Percentiles rank a stretch among this genome's conserved stretches.
These are phyloP conservation scores for Mallotus nudiflorus DNA, from an alignment of 345 rosid genomes.

Conservation along the genomic window DNA sequence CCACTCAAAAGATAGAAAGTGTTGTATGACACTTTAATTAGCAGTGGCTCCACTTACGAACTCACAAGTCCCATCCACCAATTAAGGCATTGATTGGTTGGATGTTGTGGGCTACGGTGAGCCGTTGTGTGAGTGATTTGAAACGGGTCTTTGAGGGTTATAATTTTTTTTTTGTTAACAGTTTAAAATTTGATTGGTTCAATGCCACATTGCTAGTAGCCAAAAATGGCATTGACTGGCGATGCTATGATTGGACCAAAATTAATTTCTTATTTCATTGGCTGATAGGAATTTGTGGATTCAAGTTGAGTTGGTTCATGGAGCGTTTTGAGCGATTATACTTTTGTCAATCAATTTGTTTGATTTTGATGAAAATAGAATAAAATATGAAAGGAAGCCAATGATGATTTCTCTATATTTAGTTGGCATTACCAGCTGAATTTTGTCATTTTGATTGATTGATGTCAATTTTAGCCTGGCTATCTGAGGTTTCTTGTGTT, in stretches of 20 bases:
- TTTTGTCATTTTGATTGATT: too few species aligned
- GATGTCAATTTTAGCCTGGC: conserved; percentile 46
- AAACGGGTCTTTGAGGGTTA: conserved; percentile 61
- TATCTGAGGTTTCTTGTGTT: conserved; percentile 55
- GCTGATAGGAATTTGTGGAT: conserved; percentile 68
- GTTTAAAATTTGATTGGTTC: conserved; percentile 17
- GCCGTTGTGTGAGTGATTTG: conserved; percentile 51
- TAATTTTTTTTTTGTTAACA: not conserved
- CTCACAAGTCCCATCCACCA: too few species aligned
- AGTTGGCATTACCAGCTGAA: conserved; percentile 94
- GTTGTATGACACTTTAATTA: conserved; percentile 63
- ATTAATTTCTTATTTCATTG: conserved; percentile 45
- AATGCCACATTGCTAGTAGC: conserved; percentile 69
- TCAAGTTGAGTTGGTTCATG: conserved; percentile 28
- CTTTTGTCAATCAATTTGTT: not conserved
- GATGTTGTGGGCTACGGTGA: conserved; percentile 15
- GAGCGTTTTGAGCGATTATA: conserved; percentile 70
- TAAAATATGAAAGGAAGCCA: conserved; percentile 33
- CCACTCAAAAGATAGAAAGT: conserved; percentile 60
- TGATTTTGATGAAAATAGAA: not conserved
- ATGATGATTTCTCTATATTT: conserved; percentile 43
- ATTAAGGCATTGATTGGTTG: conserved; percentile 14
- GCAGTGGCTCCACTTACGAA: conserved; percentile 24
- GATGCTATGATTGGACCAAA: conserved; percentile 61
- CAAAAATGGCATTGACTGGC: conserved; percentile 48